A percentile compares a stretch with the other conserved stretches of the same genome.
phyloP scores from a whole-genome alignment of 1,284 basidiomycete species.

The Porogramme epimiltina region DNA sequence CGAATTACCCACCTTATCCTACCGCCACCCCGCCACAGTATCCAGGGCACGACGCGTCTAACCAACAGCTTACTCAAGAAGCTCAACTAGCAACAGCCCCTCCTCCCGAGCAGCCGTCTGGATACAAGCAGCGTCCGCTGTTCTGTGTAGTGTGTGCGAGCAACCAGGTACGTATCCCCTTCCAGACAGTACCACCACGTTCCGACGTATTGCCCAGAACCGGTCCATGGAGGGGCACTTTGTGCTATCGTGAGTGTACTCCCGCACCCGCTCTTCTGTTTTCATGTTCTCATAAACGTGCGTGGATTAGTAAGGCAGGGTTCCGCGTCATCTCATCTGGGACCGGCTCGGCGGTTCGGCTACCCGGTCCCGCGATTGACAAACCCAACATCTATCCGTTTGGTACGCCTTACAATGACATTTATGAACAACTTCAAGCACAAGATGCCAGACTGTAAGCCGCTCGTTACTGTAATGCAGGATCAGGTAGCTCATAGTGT shows the following conservation, averaged over 20 bases:
- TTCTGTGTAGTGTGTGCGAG: constrained; percentile 99
- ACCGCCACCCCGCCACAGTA: constrained; percentile 38
- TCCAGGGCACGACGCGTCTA: constrained; percentile 25
- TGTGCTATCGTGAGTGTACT: constrained; percentile 75
- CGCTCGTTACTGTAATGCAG: not conserved
- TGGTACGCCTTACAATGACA: constrained; percentile 97
- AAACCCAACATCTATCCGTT: constrained; percentile 98
- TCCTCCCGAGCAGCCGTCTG: constrained; percentile 19
- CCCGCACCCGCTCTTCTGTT: not conserved
- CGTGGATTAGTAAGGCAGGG: constrained; percentile 71
- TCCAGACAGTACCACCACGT: not conserved
- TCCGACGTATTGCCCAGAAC: constrained; percentile 61
- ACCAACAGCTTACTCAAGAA: constrained; percentile 29
- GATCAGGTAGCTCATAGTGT: not conserved
- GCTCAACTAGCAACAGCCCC: constrained; percentile 27
- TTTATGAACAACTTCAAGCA: constrained; percentile 88
- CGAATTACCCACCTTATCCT: constrained; percentile 29
- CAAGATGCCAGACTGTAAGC: constrained; percentile 87
- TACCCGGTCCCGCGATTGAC: constrained; percentile 96
- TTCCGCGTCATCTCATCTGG: constrained; percentile 93
- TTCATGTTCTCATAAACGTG: constrained; percentile 5
- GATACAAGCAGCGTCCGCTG: constrained; percentile 68
- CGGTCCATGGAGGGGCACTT: constrained; percentile 99
- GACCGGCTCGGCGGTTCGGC: constrained; percentile 94
- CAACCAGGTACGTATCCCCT: constrained; percentile 74